Conservation (phyloP, 345 rosid species). For the Eucalyptus virginea region DNA sequence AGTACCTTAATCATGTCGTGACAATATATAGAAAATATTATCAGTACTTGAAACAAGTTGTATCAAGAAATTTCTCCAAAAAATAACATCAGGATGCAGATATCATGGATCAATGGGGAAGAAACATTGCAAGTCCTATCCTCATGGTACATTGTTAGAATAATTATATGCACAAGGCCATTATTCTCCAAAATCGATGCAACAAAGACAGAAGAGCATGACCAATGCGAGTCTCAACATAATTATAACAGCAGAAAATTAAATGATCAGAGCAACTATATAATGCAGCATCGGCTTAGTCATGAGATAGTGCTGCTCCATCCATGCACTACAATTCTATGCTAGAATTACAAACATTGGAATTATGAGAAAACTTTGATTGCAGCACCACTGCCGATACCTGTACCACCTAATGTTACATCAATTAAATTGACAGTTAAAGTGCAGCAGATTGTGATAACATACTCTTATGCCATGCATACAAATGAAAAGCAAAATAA, state of each 20-base stretch:
- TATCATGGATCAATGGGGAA: not conserved
- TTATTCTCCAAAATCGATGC: not conserved
- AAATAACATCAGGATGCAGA: not conserved
- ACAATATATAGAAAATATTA: not conserved
- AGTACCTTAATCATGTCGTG: conserved; percentile 41
- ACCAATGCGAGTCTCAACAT: not conserved
- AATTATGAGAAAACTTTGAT: not conserved
- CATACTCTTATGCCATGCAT: not conserved
- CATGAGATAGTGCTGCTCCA: not conserved
- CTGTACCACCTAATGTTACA: not conserved
- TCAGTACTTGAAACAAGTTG: not conserved
- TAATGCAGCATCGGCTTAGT: not conserved
- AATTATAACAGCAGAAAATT: not conserved
- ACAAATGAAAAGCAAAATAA: not conserved
- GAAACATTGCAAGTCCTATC: not conserved
- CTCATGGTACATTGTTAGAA: not conserved
- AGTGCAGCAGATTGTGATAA: not conserved
- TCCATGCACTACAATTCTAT: not conserved
- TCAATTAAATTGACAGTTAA: not conserved
- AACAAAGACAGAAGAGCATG: not conserved
- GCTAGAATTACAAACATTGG: not conserved
- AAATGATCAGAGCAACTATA: not conserved
- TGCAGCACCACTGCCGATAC: not conserved
- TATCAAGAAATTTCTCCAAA: not conserved
- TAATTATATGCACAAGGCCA: not conserved